phyloP scores from a whole-genome alignment of 2,329 filamentous ascomycete genomes.

The Paradendryphiella salina region DNA sequence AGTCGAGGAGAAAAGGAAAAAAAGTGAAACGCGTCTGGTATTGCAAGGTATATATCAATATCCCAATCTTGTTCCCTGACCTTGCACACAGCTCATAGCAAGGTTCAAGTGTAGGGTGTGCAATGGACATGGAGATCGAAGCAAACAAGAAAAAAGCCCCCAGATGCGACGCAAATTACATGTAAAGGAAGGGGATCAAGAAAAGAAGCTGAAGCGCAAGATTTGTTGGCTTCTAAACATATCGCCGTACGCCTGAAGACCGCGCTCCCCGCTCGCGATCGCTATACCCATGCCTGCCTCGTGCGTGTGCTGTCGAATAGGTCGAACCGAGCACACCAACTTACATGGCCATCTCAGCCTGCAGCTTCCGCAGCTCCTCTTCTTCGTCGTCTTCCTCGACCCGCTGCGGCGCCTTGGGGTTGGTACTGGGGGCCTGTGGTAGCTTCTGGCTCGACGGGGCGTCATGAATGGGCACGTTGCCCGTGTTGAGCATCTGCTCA shows the following conservation, averaged over 20 bases:
- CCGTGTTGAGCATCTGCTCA: constrained; percentile 89
- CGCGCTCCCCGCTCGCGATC: constrained; percentile 1
- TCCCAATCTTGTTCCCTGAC: not conserved
- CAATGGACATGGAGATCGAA: constrained; percentile 1
- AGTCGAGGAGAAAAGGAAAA: too few species aligned
- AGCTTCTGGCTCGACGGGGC: constrained; percentile 66
- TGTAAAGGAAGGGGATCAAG: constrained; percentile 5
- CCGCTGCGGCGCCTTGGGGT: constrained; percentile 46
- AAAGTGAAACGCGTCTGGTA: constrained; percentile 11
- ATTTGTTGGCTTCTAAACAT: constrained; percentile 13
- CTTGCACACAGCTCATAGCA: not conserved
- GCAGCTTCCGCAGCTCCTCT: constrained; percentile 87
- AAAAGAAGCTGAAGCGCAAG: constrained; percentile 9
- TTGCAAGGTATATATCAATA: constrained; percentile 23
- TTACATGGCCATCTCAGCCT: constrained; percentile 96
- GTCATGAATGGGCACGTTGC: constrained; percentile 78
- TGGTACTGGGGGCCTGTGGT: constrained; percentile 73
- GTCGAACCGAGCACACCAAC: not conserved
- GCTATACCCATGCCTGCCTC: not conserved
- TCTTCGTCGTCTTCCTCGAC: constrained; percentile 90
- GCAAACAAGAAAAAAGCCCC: constrained; percentile 2
- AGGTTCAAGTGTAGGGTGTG: constrained; percentile 1
- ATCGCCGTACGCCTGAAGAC: constrained; percentile 27
- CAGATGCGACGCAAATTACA: constrained; percentile 14
- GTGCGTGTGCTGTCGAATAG: not conserved